These are phyloP conservation scores for Leishmania arabica DNA, from an alignment of 208 protist genomes.

Conservation along the genomic window DNA sequence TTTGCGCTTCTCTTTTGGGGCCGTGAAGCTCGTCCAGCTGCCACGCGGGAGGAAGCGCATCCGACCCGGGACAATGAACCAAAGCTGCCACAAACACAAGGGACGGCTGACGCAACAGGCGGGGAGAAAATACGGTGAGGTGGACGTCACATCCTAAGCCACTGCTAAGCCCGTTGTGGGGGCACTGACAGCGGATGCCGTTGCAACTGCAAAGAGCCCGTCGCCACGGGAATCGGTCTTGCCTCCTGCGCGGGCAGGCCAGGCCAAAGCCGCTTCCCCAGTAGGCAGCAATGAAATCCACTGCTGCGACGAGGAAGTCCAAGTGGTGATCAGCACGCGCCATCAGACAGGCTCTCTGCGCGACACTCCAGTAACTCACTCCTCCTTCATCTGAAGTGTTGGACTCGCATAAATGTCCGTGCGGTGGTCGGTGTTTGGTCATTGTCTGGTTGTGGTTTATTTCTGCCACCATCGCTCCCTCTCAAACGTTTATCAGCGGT, in stretches of 20 bases:
- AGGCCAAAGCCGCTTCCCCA: background rate
- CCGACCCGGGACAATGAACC: background rate
- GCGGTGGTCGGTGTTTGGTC: background rate
- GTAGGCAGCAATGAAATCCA: background rate
- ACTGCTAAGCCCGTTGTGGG: background rate
- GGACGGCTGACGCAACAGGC: background rate
- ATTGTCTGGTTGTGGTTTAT: background rate
- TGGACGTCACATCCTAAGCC: background rate
- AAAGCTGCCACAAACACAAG: background rate
- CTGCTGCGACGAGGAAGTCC: background rate
- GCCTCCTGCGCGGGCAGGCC: background rate
- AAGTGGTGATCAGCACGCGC: background rate
- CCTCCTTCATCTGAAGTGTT: background rate
- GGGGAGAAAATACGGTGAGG: background rate
- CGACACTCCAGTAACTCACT: background rate
- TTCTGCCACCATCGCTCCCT: background rate
- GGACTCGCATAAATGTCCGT: background rate
- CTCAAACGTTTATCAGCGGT: background rate
- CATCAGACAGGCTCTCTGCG: background rate
- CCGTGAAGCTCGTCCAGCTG: constrained; percentile 6
- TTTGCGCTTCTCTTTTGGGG: constrained; percentile 51
- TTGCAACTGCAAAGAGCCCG: background rate
- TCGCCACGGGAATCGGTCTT: no score
- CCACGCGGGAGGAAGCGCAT: background rate
- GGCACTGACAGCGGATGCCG: background rate